Evolutionary conservation across 1,139 yeast genomes (phyloP).

Genomic region (Pichia cactophila): DNA sequence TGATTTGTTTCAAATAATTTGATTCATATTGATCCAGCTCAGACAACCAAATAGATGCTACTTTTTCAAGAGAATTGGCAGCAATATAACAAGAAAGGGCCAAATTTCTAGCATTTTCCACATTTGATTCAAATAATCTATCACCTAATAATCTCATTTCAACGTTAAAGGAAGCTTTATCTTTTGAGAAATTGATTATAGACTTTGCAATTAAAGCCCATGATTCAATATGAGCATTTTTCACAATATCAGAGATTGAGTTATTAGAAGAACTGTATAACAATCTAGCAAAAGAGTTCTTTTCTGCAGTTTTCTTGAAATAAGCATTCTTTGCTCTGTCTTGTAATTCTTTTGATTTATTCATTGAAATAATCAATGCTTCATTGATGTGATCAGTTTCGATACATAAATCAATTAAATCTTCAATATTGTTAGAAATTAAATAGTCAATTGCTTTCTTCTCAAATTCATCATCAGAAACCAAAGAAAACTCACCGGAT

Average conservation of each 20-base stretch:
- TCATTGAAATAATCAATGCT: conserved; percentile 75
- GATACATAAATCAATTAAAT: conserved; percentile 65
- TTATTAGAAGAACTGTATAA: conserved; percentile 57
- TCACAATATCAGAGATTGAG: conserved; percentile 65
- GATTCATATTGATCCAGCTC: conserved; percentile 61
- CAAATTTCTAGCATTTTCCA: conserved; percentile 43
- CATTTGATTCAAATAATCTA: conserved; percentile 41
- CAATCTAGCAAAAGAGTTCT: conserved; percentile 61
- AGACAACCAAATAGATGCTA: conserved; percentile 74
- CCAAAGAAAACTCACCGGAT: conserved; percentile 38
- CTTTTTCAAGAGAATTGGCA: conserved; percentile 74
- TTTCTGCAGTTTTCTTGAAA: conserved; percentile 48
- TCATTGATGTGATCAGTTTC: conserved; percentile 60
- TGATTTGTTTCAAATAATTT: conserved; percentile 32
- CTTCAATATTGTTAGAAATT: conserved; percentile 53
- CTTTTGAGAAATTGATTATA: conserved; percentile 49
- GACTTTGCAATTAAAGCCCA: conserved; percentile 83
- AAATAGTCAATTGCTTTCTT: conserved; percentile 48
- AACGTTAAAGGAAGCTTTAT: conserved; percentile 40
- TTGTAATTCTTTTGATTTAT: conserved; percentile 56
- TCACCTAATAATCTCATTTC: conserved; percentile 70
- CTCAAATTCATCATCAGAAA: conserved; percentile 26
- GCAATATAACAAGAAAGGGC: conserved; percentile 77
- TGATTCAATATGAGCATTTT: conserved; percentile 62
- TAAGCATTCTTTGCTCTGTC: conserved; percentile 65